A percentile compares a stretch with the other conserved stretches of the same genome.
These are phyloP conservation scores for Annulohypoxylon truncatum DNA, from an alignment of 2,329 filamentous ascomycete species.

Conservation along the genomic window DNA sequence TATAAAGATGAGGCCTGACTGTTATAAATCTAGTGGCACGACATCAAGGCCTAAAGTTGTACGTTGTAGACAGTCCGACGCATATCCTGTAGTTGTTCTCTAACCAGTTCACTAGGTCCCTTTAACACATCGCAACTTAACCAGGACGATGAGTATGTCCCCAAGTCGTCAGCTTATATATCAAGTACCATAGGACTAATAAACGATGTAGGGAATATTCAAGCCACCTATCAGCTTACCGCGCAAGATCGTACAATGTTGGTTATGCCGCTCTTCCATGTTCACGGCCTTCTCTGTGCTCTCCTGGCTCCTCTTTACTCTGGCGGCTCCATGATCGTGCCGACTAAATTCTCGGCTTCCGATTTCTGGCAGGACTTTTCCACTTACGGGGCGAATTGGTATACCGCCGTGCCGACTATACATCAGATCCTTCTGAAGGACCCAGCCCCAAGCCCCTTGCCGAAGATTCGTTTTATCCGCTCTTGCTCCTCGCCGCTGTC, in stretches of 20 bases:
- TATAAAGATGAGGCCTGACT: constrained; percentile 42
- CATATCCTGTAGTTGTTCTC: constrained; percentile 10
- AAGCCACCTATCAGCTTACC: constrained; percentile 79
- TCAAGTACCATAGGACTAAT: constrained; percentile 9
- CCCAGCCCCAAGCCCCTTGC: constrained; percentile 73
- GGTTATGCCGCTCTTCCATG: constrained; percentile 92
- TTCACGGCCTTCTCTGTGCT: constrained; percentile 86
- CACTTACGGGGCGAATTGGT: constrained; percentile 84
- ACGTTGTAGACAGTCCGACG: constrained; percentile 47
- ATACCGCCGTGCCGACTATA: constrained; percentile 92
- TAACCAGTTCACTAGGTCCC: constrained; percentile 65
- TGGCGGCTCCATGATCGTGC: constrained; percentile 83
- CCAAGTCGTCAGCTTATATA: background rate
- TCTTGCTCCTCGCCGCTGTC: constrained; percentile 88
- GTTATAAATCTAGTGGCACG: constrained; percentile 67
- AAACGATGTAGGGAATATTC: constrained; percentile 72
- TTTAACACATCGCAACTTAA: constrained; percentile 83
- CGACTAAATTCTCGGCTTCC: constrained; percentile 80
- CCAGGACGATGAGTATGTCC: constrained; percentile 77
- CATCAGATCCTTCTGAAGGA: constrained; percentile 88
- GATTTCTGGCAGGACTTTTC: constrained; percentile 86
- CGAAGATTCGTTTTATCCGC: constrained; percentile 84
- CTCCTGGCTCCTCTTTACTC: constrained; percentile 82
- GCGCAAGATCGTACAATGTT: constrained; percentile 81
- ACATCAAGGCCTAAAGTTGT: constrained; percentile 88